Conservation (phyloP, 2,329 filamentous ascomycete genomes). For the Lasiodiplodia gonubiensis region DNA sequence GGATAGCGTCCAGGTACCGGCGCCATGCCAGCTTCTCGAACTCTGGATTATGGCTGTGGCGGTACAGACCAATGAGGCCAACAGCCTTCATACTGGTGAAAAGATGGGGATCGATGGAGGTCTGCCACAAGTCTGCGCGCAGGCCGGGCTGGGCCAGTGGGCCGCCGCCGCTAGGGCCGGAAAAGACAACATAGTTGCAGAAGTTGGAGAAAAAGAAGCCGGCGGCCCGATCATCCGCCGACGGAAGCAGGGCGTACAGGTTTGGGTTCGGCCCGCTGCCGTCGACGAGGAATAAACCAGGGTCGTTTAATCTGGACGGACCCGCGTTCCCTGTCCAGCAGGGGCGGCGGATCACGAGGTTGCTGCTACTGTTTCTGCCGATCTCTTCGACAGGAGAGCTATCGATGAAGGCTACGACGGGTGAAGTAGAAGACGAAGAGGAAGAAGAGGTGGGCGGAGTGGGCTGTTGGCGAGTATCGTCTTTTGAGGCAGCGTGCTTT, state of each 20-base stretch:
- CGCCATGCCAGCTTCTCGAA: slow-evolving; percentile 39
- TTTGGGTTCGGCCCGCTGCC: background rate
- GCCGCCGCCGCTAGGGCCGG: too few relatives aligned
- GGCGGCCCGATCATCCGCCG: slow-evolving; percentile 39
- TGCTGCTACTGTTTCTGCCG: background rate
- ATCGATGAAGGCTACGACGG: background rate
- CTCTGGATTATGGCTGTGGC: slow-evolving; percentile 36
- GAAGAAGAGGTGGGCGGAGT: background rate
- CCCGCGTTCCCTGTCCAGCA: slow-evolving; percentile 28
- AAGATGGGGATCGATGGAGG: slow-evolving; percentile 2
- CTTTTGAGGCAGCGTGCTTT: slow-evolving; percentile 33
- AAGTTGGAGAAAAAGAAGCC: slow-evolving; percentile 42
- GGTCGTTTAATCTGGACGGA: slow-evolving; percentile 36
- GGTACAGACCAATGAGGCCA: slow-evolving; percentile 41
- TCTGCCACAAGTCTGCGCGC: slow-evolving; percentile 5
- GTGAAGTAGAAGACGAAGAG: background rate
- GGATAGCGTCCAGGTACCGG: slow-evolving; percentile 42
- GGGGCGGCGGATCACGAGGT: background rate
- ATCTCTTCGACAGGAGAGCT: background rate
- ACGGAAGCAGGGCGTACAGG: slow-evolving; percentile 28
- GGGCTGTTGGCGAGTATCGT: slow-evolving; percentile 29
- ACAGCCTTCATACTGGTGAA: slow-evolving; percentile 40
- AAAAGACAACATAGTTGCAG: slow-evolving; percentile 31
- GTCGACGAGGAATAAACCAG: background rate
- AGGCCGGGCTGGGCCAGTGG: background rate